Percentiles rank a stretch among this genome's conserved stretches.
Evolutionary conservation across 441 rosid species (phyloP).

Genomic region (Bocquillonia castaneifolia): DNA sequence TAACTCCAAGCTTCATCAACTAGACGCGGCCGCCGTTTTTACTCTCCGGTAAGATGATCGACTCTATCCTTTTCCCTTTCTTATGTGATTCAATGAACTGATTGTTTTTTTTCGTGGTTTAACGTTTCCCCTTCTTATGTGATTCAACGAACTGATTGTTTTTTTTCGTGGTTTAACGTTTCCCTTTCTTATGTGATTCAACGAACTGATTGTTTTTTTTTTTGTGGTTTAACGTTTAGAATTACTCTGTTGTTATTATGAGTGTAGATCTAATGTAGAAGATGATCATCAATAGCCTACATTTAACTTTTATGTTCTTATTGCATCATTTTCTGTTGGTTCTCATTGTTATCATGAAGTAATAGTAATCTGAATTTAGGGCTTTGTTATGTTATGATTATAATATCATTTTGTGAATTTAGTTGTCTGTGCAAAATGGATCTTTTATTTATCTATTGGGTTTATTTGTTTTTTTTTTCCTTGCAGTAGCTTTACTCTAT

Average conservation of each 20-base stretch:
- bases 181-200: background rate
- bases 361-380: no score
- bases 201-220: background rate
- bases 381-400: no score
- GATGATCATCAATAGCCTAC: background rate
- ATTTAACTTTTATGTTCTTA: no score
- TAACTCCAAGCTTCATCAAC: slow-evolving; percentile 11
- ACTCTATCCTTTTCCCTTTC: background rate
- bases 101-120: background rate
- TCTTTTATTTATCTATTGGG: no score
- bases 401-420: no score
- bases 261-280: no score
- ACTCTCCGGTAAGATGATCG: slow-evolving; percentile 9
- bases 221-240: no score
- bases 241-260: no score
- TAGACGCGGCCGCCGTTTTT: slow-evolving; percentile 14
- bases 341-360: no score
- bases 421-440: no score
- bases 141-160: background rate
- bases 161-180: no score
- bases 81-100: background rate
- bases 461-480: background rate
- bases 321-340: no score
- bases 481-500: background rate
- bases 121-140: background rate